Conservation (phyloP, 1,284 basidiomycete species). For the Inonotus obliquus region DNA sequence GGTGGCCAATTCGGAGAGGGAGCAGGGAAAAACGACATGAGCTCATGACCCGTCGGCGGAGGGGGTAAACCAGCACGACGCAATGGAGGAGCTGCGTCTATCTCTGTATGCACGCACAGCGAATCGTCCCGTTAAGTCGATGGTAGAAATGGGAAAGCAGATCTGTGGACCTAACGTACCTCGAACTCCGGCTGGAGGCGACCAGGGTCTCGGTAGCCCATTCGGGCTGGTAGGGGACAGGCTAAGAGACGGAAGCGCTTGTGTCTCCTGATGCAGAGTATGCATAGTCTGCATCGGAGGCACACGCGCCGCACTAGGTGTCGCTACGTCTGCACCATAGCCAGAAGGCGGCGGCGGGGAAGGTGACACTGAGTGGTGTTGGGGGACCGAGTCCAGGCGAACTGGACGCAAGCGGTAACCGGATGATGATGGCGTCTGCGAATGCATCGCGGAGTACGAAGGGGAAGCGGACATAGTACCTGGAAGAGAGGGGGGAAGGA, state of each 20-base stretch:
- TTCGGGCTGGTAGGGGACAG: slow-evolving; percentile 4
- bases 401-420: slow-evolving; percentile 11
- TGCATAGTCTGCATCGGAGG: background rate
- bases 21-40: slow-evolving; percentile 76
- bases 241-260: slow-evolving; percentile 9
- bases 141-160: background rate
- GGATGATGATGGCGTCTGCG: background rate
- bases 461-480: background rate
- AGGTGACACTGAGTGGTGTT: background rate
- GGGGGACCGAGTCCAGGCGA: background rate
- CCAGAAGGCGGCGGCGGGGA: slow-evolving; percentile 4
- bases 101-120: background rate
- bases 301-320: slow-evolving; percentile 4
- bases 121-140: background rate
- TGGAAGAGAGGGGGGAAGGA: background rate
- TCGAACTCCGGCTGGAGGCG: slow-evolving; percentile 9
- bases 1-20: slow-evolving; percentile 42
- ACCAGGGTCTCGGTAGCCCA: slow-evolving; percentile 4
- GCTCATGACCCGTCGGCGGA: slow-evolving; percentile 71
- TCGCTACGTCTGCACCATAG: background rate
- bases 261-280: background rate
- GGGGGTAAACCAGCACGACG: slow-evolving; percentile 37
- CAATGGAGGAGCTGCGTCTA: slow-evolving; percentile 3
- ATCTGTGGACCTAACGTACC: background rate
- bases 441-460: background rate